Conservation (phyloP, 2,329 filamentous ascomycete genomes). For the Botrytis squamosa region DNA sequence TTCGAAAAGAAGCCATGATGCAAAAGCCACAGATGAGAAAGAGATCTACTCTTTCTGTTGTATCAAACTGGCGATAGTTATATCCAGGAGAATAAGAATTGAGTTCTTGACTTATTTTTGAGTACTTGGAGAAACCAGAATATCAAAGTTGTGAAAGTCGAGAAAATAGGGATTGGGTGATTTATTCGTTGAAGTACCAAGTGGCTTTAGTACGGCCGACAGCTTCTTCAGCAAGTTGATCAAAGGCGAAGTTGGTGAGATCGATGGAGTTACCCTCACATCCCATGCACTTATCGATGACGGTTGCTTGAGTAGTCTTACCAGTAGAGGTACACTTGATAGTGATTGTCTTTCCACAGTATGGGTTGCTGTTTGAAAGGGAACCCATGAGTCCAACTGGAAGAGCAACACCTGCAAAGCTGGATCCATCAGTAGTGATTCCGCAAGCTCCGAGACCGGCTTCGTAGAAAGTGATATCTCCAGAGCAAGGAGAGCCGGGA, state of each 20-base stretch:
- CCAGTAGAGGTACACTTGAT: constrained; percentile 63
- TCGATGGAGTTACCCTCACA: constrained; percentile 60
- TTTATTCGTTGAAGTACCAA: constrained; percentile 48
- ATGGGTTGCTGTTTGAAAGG: constrained; percentile 64
- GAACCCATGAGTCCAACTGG: constrained; percentile 62
- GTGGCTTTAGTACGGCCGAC: constrained; percentile 45
- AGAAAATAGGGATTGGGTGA: not conserved
- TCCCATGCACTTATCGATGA: constrained; percentile 75
- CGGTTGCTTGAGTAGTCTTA: constrained; percentile 54
- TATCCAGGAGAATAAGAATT: constrained; percentile 17
- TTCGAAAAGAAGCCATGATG: constrained; percentile 17
- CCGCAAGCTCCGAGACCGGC: constrained; percentile 71
- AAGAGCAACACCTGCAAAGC: constrained; percentile 67
- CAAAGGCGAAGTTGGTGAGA: constrained; percentile 44
- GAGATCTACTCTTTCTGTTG: constrained; percentile 7
- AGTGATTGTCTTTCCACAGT: constrained; percentile 68
- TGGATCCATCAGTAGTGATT: constrained; percentile 54
- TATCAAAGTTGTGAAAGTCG: not conserved
- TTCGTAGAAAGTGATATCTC: constrained; percentile 74
- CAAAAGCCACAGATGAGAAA: constrained; percentile 11
- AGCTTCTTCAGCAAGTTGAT: constrained; percentile 48
- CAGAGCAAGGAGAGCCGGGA: constrained; percentile 46
- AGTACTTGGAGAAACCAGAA: constrained; percentile 3
- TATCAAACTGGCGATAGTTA: constrained; percentile 10
- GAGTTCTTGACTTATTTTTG: not conserved